Base-by-base conservation (phyloP, 2,329 filamentous ascomycete species). In the Phialophora chinensis region DNA sequence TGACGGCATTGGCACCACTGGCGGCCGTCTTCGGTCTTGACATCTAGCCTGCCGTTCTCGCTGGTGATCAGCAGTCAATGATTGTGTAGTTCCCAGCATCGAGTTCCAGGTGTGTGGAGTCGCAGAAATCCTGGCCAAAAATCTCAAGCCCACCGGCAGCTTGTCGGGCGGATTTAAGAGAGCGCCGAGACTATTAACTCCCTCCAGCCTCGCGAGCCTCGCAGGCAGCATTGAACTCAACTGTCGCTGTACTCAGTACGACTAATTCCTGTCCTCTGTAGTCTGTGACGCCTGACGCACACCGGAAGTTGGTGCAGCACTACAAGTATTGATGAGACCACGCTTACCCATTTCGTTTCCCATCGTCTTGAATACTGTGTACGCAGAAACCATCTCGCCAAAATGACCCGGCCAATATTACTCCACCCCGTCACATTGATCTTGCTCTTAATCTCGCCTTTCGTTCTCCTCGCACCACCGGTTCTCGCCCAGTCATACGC, bases 51-150 rank as follows among this genome's bases (percentile, higher is more conserved):
- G 10, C 23, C n/a, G 49, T 31, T 31, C n/a, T 23, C 8, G 29
- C 42, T 35, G 42, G 12, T 25, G 42, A 38, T 60, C 57, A 50
- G 25, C 17, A 23, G 31, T 60, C 57, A 50, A 12, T 6, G 17
- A n/a, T 23, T 4, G 47, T 50, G 25, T 4, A 25, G 20, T 23
- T 14, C 42, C 57, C 49, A 61, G 23, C 49, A n/a, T 54, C 47
- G 31, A 25, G 31, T n/a, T 27, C 17, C 25, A 27, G 29, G n/a
- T 35, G 20, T 53, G 35, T 33, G 29, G 35, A 33, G 23, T 11
- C 29, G 38, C 27, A 52, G 58, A 61, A 61, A 54, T 53, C 38
- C 59, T 61, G 27, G 27, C 59, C 59, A 61, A 61, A 61, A 61
- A 61, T 61, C 49, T 53, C 35, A 23, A 53, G 49, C 23, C n/a